These are phyloP conservation scores for Coniochaeta sp. DNA, from an alignment of 2,329 filamentous ascomycete genomes.

Conservation along the genomic window DNA sequence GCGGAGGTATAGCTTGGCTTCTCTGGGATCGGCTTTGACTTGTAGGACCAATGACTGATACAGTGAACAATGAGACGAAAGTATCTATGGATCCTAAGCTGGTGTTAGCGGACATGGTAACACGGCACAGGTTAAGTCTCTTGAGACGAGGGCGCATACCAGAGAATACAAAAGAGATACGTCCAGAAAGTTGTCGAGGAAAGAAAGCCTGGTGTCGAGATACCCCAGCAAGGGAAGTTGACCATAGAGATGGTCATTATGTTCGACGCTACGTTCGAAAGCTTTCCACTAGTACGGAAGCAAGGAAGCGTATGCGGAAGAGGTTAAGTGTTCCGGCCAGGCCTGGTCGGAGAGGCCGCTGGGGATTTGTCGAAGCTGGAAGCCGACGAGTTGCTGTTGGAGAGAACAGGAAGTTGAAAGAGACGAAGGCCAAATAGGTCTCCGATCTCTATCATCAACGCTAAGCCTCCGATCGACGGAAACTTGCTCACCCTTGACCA, in stretches of 20 bases:
- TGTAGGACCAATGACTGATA: slow-evolving; percentile 79
- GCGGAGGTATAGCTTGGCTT: slow-evolving; percentile 72
- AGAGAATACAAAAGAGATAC: slow-evolving; percentile 32
- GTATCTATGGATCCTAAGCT: slow-evolving; percentile 74
- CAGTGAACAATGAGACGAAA: slow-evolving; percentile 78
- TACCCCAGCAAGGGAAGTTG: slow-evolving; percentile 7
- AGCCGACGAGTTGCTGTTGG: not conserved
- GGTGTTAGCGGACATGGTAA: slow-evolving; percentile 12
- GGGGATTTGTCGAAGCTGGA: slow-evolving; percentile 7
- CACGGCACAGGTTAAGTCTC: not conserved
- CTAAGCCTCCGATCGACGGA: not conserved
- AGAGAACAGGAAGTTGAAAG: not conserved
- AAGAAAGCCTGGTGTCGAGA: slow-evolving; percentile 27
- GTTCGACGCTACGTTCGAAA: not conserved
- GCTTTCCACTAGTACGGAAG: not conserved
- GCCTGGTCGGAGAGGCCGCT: slow-evolving; percentile 8
- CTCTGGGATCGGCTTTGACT: slow-evolving; percentile 72
- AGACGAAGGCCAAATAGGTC: not conserved
- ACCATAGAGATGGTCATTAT: slow-evolving; percentile 1
- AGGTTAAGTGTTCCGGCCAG: slow-evolving; percentile 4
- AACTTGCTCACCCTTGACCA: not conserved
- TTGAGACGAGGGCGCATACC: slow-evolving; percentile 29
- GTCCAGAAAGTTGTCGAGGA: slow-evolving; percentile 41
- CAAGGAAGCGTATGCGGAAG: not conserved
- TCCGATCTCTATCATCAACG: not conserved